A percentile compares a stretch with the other conserved stretches of the same genome.
Conservation (phyloP, 768 basidiomycete genomes). For the Trichaptum fuscoviolaceum region DNA sequence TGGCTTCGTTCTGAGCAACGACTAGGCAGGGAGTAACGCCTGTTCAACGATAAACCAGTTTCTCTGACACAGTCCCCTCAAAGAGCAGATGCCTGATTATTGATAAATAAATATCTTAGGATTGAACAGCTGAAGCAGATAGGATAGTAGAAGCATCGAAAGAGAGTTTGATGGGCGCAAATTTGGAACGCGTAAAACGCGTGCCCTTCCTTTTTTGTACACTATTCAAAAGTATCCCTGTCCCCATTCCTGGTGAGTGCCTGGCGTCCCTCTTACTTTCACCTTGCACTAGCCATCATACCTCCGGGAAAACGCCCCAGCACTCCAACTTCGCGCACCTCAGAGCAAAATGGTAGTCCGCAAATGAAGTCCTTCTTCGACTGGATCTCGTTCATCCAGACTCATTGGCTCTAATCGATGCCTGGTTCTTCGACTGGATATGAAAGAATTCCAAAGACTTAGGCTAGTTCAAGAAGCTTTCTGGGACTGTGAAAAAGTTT, state of each 20-base stretch:
- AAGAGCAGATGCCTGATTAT: background rate
- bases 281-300: background rate
- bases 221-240: background rate
- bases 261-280: background rate
- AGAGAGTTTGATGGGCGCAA: background rate
- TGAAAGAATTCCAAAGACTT: background rate
- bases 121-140: background rate
- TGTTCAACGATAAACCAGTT: background rate
- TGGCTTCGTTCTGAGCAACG: background rate
- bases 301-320: background rate
- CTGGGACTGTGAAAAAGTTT: background rate
- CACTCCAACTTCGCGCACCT: background rate
- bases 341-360: background rate
- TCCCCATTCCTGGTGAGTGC: no score
- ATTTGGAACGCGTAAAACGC: background rate
- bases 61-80: no score
- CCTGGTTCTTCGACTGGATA: background rate
- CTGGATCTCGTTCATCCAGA: background rate
- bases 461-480: background rate
- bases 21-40: background rate
- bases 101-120: no score
- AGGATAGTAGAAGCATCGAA: background rate
- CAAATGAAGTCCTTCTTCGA: background rate
- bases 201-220: background rate
- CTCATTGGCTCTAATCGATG: background rate